phyloP scores from a whole-genome alignment of 345 rosid species.

The Mallotus nudiflorus region DNA sequence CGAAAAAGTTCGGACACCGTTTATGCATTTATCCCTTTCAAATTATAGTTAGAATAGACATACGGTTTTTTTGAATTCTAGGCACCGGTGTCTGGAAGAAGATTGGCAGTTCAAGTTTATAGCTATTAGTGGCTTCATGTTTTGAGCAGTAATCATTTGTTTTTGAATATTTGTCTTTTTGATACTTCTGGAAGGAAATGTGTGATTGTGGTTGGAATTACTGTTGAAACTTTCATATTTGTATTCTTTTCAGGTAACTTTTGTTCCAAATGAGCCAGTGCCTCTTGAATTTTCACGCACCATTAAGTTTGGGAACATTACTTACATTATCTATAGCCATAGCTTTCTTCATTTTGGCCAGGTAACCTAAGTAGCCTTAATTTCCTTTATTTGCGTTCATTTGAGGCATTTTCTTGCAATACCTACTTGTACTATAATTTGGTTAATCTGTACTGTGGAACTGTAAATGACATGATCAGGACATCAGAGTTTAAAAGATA shows the following conservation, averaged over 20 bases:
- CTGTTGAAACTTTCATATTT: background rate
- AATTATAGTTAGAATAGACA: too few relatives aligned
- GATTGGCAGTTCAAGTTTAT: background rate
- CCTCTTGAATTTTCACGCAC: slow-evolving; percentile 67
- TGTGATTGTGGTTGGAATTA: background rate
- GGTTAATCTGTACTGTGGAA: too few relatives aligned
- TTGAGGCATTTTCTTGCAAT: background rate
- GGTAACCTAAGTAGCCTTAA: slow-evolving; percentile 38
- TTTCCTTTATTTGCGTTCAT: slow-evolving; percentile 5
- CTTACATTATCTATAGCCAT: slow-evolving; percentile 83
- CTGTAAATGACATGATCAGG: too few relatives aligned
- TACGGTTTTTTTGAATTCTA: background rate
- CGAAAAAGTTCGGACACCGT: too few relatives aligned
- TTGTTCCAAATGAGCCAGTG: slow-evolving; percentile 64
- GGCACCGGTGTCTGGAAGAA: background rate
- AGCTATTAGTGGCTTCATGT: background rate
- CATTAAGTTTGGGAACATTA: slow-evolving; percentile 52
- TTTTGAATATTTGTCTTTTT: background rate
- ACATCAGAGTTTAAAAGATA: too few relatives aligned
- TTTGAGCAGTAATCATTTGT: background rate
- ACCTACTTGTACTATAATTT: too few relatives aligned
- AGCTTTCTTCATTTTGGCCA: slow-evolving; percentile 90
- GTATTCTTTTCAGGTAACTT: slow-evolving; percentile 60
- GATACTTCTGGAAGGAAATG: background rate
- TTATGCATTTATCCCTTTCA: too few relatives aligned